Conservation (phyloP, 2,329 filamentous ascomycete genomes). For the Atkinsonella hypoxylon region DNA sequence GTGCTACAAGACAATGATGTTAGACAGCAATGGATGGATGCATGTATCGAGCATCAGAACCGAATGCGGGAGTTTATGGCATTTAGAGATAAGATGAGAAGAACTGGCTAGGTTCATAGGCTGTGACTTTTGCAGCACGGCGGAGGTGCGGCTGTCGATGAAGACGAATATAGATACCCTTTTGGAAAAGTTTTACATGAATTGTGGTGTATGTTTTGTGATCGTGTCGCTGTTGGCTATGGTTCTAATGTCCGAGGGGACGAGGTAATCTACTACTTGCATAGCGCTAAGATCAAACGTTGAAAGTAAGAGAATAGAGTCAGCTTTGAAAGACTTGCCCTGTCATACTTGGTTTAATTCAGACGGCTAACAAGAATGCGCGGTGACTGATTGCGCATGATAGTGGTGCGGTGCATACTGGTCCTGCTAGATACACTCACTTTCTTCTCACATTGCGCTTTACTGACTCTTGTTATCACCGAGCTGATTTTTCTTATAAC, state of each 20-base stretch:
- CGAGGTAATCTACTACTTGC: too few relatives aligned
- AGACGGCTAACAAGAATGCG: too few relatives aligned
- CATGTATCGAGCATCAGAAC: constrained; percentile 47
- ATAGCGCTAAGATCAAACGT: too few relatives aligned
- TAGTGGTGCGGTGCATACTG: background rate
- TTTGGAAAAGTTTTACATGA: too few relatives aligned
- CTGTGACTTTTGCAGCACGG: background rate
- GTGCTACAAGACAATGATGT: constrained; percentile 54
- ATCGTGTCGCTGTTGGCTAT: too few relatives aligned
- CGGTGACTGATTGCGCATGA: too few relatives aligned
- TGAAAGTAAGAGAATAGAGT: too few relatives aligned
- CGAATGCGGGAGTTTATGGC: constrained; percentile 46
- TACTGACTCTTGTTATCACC: background rate
- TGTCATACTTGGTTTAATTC: too few relatives aligned
- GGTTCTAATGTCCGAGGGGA: too few relatives aligned
- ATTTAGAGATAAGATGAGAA: constrained; percentile 30
- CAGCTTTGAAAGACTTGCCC: too few relatives aligned
- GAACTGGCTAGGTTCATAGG: background rate
- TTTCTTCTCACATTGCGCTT: background rate
- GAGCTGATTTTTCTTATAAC: too few relatives aligned
- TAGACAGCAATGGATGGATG: constrained; percentile 46
- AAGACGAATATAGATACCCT: background rate
- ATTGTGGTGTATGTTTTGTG: too few relatives aligned
- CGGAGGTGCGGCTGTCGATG: background rate
- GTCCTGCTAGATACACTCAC: background rate